A percentile compares a stretch with the other conserved stretches of the same genome.
Conservation (phyloP, 768 basidiomycete species). For the Phylloporus sp. region DNA sequence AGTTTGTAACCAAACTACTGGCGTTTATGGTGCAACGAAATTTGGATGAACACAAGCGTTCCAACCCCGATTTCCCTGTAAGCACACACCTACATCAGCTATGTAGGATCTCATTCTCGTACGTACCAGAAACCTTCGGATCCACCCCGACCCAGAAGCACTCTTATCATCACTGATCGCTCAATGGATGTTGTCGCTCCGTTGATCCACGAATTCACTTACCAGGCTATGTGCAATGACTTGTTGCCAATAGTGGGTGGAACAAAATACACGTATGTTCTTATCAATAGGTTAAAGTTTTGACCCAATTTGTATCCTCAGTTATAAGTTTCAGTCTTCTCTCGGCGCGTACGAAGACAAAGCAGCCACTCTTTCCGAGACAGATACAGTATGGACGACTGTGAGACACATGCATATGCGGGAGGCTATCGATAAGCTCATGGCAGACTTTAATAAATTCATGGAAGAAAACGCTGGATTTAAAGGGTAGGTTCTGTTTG, state of each 20-base stretch:
- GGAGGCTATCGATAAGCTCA: slow-evolving; percentile 95
- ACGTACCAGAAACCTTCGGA: slow-evolving; percentile 49
- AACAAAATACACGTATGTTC: slow-evolving; percentile 74
- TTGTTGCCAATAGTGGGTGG: slow-evolving; percentile 86
- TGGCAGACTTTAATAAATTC: slow-evolving; percentile 94
- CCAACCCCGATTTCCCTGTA: slow-evolving; percentile 86
- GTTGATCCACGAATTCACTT: slow-evolving; percentile 95
- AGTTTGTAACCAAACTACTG: slow-evolving; percentile 76
- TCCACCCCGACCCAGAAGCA: slow-evolving; percentile 63
- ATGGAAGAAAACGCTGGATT: slow-evolving; percentile 93
- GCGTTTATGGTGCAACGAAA: slow-evolving; percentile 82
- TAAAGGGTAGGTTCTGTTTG: slow-evolving; percentile 60
- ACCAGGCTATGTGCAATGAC: slow-evolving; percentile 98
- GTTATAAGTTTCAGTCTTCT: slow-evolving; percentile 93
- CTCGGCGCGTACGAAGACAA: slow-evolving; percentile 85
- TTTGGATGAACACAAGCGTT: slow-evolving; percentile 83
- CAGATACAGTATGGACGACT: slow-evolving; percentile 86
- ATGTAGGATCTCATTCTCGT: neutral
- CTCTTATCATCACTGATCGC: slow-evolving; percentile 92
- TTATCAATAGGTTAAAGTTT: slow-evolving; percentile 9
- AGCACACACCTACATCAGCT: slow-evolving; percentile 26
- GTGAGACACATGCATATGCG: slow-evolving; percentile 98
- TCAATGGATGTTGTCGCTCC: slow-evolving; percentile 92
- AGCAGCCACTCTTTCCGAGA: slow-evolving; percentile 78
- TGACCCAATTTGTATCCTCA: slow-evolving; percentile 27